Conservation (phyloP, 2,329 filamentous ascomycete species). For the Colletotrichum tanaceti region DNA sequence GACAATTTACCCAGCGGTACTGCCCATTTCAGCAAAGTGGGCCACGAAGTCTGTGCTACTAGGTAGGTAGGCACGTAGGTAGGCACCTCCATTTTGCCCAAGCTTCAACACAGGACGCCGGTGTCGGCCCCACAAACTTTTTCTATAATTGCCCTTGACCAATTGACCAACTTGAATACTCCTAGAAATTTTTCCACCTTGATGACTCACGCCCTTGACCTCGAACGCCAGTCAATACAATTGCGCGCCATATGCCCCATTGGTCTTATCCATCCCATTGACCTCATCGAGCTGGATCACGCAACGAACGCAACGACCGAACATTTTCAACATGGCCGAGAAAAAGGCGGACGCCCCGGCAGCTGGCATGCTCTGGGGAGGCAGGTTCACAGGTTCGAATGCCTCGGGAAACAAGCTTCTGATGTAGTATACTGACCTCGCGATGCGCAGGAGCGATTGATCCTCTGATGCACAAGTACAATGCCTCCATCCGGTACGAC, state of each 20-base stretch:
- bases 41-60: too few species aligned
- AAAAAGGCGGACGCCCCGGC: constrained; percentile 47
- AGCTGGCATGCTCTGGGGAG: constrained; percentile 41
- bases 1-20: too few species aligned
- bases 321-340: not conserved
- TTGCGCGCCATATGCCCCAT: not conserved
- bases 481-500: constrained; percentile 84
- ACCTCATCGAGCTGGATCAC: not conserved
- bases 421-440: constrained; percentile 1
- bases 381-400: constrained; percentile 58
- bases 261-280: not conserved
- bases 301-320: not conserved
- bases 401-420: constrained; percentile 23
- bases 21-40: too few species aligned
- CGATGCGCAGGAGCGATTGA: constrained; percentile 55
- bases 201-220: not conserved
- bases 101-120: constrained; percentile 65
- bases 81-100: too few species aligned
- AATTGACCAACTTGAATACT: not conserved
- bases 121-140: constrained; percentile 27
- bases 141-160: not conserved
- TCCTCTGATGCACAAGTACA: constrained; percentile 88
- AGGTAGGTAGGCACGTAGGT: too few species aligned
- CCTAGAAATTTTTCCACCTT: too few species aligned
- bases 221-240: not conserved